Base-by-base conservation (phyloP, 208 protist genomes). In the Entamoeba invadens region DNA sequence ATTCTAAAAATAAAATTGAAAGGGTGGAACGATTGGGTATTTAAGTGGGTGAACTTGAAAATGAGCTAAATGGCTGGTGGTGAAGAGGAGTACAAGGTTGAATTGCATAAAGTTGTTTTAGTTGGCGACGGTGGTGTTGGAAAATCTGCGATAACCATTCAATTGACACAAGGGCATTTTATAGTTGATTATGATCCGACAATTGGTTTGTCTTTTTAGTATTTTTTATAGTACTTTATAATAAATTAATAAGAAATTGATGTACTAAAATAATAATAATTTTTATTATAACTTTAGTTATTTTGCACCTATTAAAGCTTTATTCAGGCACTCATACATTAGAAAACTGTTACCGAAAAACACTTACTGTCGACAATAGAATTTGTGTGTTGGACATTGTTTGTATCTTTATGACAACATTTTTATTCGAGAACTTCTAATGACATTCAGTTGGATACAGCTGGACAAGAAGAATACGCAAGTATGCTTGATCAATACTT, bases 401-500 rank as follows among this genome's bases (percentile, higher is more conserved):
- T n/a, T n/a, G n/a, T n/a, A n/a, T n/a, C n/a, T n/a, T n/a, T n/a
- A n/a, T n/a, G n/a, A n/a, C n/a, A n/a, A n/a, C n/a, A n/a, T n/a
- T n/a, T n/a, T n/a, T n/a, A n/a, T n/a, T n/a, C n/a, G n/a, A n/a
- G n/a, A n/a, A n/a, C n/a, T n/a, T n/a, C n/a, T n/a, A n/a, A n/a
- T n/a, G n/a, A n/a, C n/a, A n/a, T n/a, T n/a, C n/a, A n/a, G n/a
- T n/a, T n/a, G n/a, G 97, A 97, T 95, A 97, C 97, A 14, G 97
- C 97, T 6, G 97, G 97, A 31, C 96, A 97, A 93, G 96, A 96
- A 42, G 95, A 92, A 45, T 92, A 91, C 38, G 96, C 96, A 47
- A 96, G 96, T 45, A 97, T 97, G 96, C 94, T 96, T 93, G 96
- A 97, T 94, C 93, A 97, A 92, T 97, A 97, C 94, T 97, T 97